Evolutionary conservation across 2,329 filamentous ascomycete genomes (phyloP).

Genomic region (Zymoseptoria pseudotritici): DNA sequence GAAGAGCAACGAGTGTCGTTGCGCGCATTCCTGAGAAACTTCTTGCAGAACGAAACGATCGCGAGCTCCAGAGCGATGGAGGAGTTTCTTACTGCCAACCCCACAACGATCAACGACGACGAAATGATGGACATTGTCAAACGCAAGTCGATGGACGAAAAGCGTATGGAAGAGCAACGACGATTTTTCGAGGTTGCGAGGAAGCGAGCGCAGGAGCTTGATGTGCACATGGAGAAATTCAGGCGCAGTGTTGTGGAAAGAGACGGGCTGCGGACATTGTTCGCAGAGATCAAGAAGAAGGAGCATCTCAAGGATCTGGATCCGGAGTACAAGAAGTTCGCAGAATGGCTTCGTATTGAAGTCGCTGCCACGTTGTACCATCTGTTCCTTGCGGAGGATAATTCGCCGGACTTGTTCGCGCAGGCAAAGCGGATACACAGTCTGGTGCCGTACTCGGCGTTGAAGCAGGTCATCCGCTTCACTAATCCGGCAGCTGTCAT

Average conservation of each 20-base stretch:
- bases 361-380: constrained; percentile 95
- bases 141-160: constrained; percentile 76
- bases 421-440: constrained; percentile 93
- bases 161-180: constrained; percentile 83
- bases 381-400: constrained; percentile 94
- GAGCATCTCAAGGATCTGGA: constrained; percentile 79
- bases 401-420: constrained; percentile 90
- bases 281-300: constrained; percentile 88
- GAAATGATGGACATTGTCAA: constrained; percentile 74
- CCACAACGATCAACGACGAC: constrained; percentile 68
- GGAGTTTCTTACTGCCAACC: constrained; percentile 71
- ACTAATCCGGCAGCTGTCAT: constrained; percentile 96
- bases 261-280: constrained; percentile 87
- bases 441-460: constrained; percentile 79
- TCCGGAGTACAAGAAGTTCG: constrained; percentile 95
- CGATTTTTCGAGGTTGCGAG: constrained; percentile 93
- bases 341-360: constrained; percentile 96
- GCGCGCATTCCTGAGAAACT: constrained; percentile 77
- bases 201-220: constrained; percentile 80
- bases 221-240: constrained; percentile 93
- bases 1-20: constrained; percentile 89
- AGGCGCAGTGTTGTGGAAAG: constrained; percentile 59
- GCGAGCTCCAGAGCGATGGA: constrained; percentile 75
- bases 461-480: constrained; percentile 96
- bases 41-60: constrained; percentile 77